Conservation (phyloP, 176 grass and related monocot genomes). For the Triticum urartu region DNA sequence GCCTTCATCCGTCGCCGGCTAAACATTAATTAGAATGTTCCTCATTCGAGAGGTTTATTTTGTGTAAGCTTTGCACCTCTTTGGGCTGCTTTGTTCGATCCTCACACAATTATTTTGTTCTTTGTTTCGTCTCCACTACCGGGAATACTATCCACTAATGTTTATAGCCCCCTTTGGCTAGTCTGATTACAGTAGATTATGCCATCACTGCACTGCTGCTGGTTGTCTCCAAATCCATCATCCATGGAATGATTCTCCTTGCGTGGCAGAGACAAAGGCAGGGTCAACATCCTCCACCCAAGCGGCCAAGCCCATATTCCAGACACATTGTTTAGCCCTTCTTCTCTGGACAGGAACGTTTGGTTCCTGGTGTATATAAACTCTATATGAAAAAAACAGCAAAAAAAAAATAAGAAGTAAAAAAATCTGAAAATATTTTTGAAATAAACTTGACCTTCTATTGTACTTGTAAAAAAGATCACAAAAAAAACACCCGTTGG, state of each 20-base stretch:
- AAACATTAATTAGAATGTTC: too few relatives aligned
- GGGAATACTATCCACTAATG: neutral
- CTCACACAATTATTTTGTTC: neutral
- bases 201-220: too few relatives aligned
- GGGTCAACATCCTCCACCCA: neutral
- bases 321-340: neutral
- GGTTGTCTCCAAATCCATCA: neutral
- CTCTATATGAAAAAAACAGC: too few relatives aligned
- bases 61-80: too few relatives aligned
- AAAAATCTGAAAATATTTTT: too few relatives aligned
- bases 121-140: neutral
- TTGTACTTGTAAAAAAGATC: too few relatives aligned
- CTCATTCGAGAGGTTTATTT: neutral
- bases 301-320: neutral
- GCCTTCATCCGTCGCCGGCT: too few relatives aligned
- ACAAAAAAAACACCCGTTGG: too few relatives aligned
- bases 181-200: neutral
- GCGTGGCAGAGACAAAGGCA: conserved; percentile 1
- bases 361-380: too few relatives aligned
- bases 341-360: neutral
- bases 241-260: neutral
- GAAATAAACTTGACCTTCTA: too few relatives aligned
- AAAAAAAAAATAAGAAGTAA: too few relatives aligned
- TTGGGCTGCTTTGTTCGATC: neutral
- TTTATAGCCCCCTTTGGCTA: neutral